Base-by-base conservation (phyloP, 345 rosid species). In the Hibiscus trionum region DNA sequence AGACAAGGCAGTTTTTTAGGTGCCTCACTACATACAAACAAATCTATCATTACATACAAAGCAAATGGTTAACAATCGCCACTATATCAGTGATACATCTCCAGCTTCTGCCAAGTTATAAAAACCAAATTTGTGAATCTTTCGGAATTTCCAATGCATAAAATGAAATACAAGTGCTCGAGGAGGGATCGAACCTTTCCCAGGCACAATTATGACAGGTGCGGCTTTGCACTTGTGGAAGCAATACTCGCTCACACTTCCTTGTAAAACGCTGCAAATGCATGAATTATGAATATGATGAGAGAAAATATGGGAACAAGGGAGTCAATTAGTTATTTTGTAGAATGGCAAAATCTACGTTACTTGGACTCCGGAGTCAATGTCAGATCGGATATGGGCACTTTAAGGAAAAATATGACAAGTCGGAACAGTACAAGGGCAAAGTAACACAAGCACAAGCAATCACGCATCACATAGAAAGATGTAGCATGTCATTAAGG, bases 211-310 rank as follows among this genome's bases (percentile, higher is more conserved):
- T 33, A 85, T 79, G 76, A 90, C 78, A 0, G 97, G 98, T 55
- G 98, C 90, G 2, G 91, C 78, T 85, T 88, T 87, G 79, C 97
- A 91, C 57, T 89, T 79, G 84, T 86, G 98, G 86, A 88, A 88
- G 80, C 95, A 89, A 75, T 87, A 82, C 82, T 90, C 91, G 35
- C 97, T 81, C 42, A 89, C 86, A 63, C 97, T 93, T 71, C 93
- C 98, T 60, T 88, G 91, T 75, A 91, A 78, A 8, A 90, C 80
- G 59, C 98, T 93, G 87, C 72, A 72, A 27, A 49, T 7, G 46
- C 6, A 31, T 1, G 26, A 65, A 71, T 2, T 4, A 31, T 1
- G 26, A 65, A 71, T 2, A 66, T 4, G 35, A 64, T 21, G 21
- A 27, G 58, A 33, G 16, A 68, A 10, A 42, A 14, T 17, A 16